Percentiles rank a stretch among this genome's conserved stretches.
These are phyloP conservation scores for Starmerella apicola DNA, from an alignment of 805 yeast species.

Conservation along the genomic window DNA sequence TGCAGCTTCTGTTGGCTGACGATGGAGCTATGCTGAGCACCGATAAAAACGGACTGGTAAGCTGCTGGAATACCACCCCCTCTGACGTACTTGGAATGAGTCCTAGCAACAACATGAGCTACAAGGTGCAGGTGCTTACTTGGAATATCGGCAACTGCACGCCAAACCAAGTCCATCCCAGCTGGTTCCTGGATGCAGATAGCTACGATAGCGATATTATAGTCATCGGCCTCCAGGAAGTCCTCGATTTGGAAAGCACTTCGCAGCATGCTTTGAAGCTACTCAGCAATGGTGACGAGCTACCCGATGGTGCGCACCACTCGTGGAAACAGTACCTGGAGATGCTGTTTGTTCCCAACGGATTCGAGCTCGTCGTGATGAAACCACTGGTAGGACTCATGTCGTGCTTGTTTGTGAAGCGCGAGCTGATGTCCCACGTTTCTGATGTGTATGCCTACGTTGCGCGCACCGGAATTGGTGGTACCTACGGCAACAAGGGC, in stretches of 20 bases:
- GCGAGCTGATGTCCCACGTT: slow-evolving; percentile 39
- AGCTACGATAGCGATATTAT: slow-evolving; percentile 45
- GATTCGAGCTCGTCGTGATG: slow-evolving; percentile 49
- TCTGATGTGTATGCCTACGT: slow-evolving; percentile 55
- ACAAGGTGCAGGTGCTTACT: slow-evolving; percentile 27
- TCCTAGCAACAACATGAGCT: slow-evolving; percentile 13
- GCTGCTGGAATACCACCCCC: slow-evolving; percentile 22
- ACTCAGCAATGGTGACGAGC: slow-evolving; percentile 35
- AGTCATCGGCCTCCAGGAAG: slow-evolving; percentile 79
- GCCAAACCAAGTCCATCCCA: slow-evolving; percentile 25
- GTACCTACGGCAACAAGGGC: slow-evolving; percentile 66
- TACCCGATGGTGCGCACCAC: slow-evolving; percentile 24
- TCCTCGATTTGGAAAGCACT: slow-evolving; percentile 77
- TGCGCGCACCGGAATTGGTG: slow-evolving; percentile 89
- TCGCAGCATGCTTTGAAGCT: slow-evolving; percentile 51
- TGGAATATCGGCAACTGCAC: slow-evolving; percentile 34
- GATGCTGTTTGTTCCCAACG: slow-evolving; percentile 20
- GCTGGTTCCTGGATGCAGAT: slow-evolving; percentile 13
- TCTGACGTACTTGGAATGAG: slow-evolving; percentile 16
- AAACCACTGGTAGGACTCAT: slow-evolving; percentile 82
- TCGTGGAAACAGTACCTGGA: slow-evolving; percentile 27
- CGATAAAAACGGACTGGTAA: slow-evolving; percentile 9
- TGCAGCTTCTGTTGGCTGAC: slow-evolving; percentile 12
- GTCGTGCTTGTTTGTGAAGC: slow-evolving; percentile 52
- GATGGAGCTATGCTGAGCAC: slow-evolving; percentile 7